These are phyloP conservation scores for Suillus americanus DNA, from an alignment of 768 basidiomycete species.

Conservation along the genomic window DNA sequence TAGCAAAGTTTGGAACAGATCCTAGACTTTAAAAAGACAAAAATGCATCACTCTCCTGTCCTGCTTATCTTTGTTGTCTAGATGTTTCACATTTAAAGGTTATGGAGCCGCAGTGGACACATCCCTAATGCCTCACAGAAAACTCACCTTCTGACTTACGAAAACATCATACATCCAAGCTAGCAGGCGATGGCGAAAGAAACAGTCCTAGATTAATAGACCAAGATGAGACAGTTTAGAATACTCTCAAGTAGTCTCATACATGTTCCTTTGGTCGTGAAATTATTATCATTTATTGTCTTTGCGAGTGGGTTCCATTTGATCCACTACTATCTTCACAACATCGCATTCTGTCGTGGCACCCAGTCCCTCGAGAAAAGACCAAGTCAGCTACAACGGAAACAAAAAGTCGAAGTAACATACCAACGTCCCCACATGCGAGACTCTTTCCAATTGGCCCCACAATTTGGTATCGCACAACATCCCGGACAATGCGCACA, in stretches of 20 bases:
- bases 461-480: slow-evolving; percentile 75
- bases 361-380: neutral
- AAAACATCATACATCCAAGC: neutral
- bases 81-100: too few relatives aligned
- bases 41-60: neutral
- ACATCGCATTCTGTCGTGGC: slow-evolving; percentile 97
- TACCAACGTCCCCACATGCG: slow-evolving; percentile 92
- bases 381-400: neutral
- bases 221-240: neutral
- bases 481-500: slow-evolving; percentile 67
- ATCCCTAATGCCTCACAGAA: too few relatives aligned
- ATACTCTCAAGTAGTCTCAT: neutral
- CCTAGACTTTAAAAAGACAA: neutral
- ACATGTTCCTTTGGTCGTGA: neutral
- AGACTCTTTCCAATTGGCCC: slow-evolving; percentile 88
- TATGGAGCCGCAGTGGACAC: neutral
- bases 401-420: slow-evolving; percentile 21
- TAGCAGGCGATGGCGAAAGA: neutral
- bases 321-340: slow-evolving; percentile 65
- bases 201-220: neutral
- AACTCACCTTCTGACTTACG: neutral
- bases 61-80: too few relatives aligned
- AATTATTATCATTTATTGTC: neutral
- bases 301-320: slow-evolving; percentile 34
- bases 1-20: neutral